Percentiles rank a stretch among this genome's conserved stretches.
Conservation (phyloP, 495 filamentous ascomycete genomes). For the Penicillium antarcticum region DNA sequence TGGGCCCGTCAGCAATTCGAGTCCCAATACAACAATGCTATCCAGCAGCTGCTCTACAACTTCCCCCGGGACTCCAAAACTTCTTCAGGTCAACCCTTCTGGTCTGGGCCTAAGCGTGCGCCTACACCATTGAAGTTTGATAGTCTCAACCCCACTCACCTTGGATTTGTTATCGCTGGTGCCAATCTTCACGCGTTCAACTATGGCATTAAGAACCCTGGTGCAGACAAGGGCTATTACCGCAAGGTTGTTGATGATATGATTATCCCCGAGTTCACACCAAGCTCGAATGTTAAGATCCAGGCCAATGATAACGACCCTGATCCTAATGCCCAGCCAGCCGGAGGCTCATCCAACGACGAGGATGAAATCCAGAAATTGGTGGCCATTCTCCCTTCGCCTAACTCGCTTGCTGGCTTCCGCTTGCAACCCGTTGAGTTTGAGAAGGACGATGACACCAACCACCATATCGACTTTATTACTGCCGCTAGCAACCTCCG, state of each 20-base stretch:
- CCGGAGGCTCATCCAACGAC: slow-evolving; percentile 61
- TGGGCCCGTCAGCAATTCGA: slow-evolving; percentile 96
- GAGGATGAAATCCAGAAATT: slow-evolving; percentile 68
- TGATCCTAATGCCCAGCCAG: slow-evolving; percentile 74
- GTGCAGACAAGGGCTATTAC: slow-evolving; percentile 64
- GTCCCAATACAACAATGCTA: slow-evolving; percentile 94
- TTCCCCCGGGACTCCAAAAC: slow-evolving; percentile 94
- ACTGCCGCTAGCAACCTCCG: slow-evolving; percentile 94
- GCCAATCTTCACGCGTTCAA: slow-evolving; percentile 97
- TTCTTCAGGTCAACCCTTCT: slow-evolving; percentile 86
- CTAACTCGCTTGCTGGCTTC: slow-evolving; percentile 79
- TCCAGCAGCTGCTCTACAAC: slow-evolving; percentile 94
- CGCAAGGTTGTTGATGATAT: slow-evolving; percentile 79
- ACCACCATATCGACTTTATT: slow-evolving; percentile 99
- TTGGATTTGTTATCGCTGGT: slow-evolving; percentile 79
- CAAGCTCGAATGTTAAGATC: slow-evolving; percentile 90
- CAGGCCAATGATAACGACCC: slow-evolving; percentile 95
- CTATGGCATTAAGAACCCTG: slow-evolving; percentile 82
- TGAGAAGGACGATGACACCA: slow-evolving; percentile 98
- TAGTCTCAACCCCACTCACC: slow-evolving; percentile 75
- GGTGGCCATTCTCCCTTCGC: slow-evolving; percentile 62
- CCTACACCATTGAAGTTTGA: slow-evolving; percentile 91
- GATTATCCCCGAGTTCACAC: slow-evolving; percentile 95
- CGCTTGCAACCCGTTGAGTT: slow-evolving; percentile 91
- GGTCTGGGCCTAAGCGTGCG: slow-evolving; percentile 98